phyloP scores from a whole-genome alignment of 352 stramenopile species.

The Pythium myriotylum region DNA sequence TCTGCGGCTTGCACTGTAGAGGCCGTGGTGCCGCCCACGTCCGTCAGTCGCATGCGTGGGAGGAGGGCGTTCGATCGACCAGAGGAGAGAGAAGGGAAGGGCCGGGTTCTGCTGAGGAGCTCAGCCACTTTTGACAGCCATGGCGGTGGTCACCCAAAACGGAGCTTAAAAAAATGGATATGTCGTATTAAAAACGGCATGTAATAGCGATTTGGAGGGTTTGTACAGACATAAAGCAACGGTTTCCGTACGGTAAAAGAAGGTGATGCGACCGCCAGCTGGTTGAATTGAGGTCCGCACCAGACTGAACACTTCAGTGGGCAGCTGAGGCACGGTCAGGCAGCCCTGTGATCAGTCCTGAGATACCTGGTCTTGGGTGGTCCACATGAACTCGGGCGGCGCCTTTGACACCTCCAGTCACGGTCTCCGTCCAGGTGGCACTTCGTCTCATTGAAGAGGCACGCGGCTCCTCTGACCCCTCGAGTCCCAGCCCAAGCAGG shows the following conservation, averaged over 20 bases:
- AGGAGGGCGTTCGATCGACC: constrained; percentile 10
- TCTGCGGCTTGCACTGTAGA: neutral
- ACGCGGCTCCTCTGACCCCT: too few species aligned
- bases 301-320: constrained; percentile 8
- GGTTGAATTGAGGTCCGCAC: constrained; percentile 7
- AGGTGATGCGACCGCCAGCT: constrained; percentile 5
- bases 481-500: too few species aligned
- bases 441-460: too few species aligned
- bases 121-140: neutral
- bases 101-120: neutral
- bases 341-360: neutral
- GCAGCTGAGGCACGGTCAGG: neutral
- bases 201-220: too few species aligned
- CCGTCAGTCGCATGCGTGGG: neutral
- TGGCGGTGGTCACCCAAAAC: neutral
- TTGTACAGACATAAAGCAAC: neutral
- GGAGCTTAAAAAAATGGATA: neutral
- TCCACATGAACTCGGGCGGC: too few species aligned
- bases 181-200: neutral
- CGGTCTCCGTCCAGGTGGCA: too few species aligned
- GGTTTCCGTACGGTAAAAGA: neutral
- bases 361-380: neutral
- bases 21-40: neutral
- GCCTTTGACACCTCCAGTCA: too few species aligned
- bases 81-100: neutral